Conservation (phyloP, 2,329 filamentous ascomycete genomes). For the Fusarium fujikuroi region DNA sequence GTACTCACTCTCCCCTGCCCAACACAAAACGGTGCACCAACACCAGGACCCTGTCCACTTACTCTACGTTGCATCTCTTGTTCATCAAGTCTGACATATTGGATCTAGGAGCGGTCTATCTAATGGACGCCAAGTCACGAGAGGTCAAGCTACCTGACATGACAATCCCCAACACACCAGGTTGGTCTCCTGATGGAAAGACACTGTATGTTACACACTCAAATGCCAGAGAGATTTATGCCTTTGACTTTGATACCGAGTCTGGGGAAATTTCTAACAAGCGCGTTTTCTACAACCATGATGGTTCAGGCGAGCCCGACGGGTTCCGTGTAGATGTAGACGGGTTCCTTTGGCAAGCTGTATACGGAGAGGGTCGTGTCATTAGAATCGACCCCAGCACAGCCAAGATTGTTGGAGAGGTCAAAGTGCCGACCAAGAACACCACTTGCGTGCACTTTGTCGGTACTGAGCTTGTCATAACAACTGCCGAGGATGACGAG, state of each 20-base stretch:
- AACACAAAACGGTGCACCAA: not conserved
- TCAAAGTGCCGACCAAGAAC: constrained; percentile 80
- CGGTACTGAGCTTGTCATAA: constrained; percentile 80
- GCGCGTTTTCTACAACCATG: constrained; percentile 78
- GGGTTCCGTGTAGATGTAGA: constrained; percentile 86
- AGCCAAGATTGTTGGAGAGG: constrained; percentile 78
- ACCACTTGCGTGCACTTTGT: constrained; percentile 85
- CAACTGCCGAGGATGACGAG: constrained; percentile 75
- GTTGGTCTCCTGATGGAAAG: constrained; percentile 78
- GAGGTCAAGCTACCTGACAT: constrained; percentile 70
- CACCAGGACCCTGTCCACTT: not conserved
- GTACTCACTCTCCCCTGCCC: constrained; percentile 47
- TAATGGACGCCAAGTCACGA: constrained; percentile 71
- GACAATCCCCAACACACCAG: constrained; percentile 85
- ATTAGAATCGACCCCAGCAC: constrained; percentile 73
- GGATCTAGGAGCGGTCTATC: constrained; percentile 73
- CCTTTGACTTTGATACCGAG: constrained; percentile 76
- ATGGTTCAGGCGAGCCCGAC: constrained; percentile 76
- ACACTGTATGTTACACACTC: constrained; percentile 89
- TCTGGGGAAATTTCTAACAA: constrained; percentile 74
- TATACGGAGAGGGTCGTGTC: constrained; percentile 83
- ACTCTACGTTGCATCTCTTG: not conserved
- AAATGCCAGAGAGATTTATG: constrained; percentile 74
- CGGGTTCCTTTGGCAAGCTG: constrained; percentile 87
- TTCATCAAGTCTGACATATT: constrained; percentile 6